Conservation (phyloP, 768 basidiomycete genomes). For the Leccinum imitatum region DNA sequence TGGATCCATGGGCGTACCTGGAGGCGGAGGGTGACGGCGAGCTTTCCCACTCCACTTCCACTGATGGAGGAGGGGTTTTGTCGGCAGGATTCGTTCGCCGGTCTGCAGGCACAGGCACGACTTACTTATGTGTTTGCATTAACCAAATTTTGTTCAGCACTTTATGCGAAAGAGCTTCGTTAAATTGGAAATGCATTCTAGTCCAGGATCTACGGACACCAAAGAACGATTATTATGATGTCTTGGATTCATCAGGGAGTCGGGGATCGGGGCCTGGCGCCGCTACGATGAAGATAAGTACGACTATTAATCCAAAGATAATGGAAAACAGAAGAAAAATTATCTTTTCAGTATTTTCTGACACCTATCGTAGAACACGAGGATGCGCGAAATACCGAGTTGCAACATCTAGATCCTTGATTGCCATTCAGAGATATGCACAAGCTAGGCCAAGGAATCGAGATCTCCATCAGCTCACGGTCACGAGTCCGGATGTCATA, state of each 20-base stretch:
- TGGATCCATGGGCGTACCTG: slow-evolving; percentile 29
- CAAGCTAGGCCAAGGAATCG: slow-evolving; percentile 83
- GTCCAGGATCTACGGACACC: no score
- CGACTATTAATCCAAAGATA: slow-evolving; percentile 70
- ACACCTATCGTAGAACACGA: slow-evolving; percentile 51
- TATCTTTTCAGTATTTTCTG: slow-evolving; percentile 94
- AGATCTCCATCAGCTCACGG: slow-evolving; percentile 73
- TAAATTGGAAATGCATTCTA: no score
- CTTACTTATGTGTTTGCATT: no score
- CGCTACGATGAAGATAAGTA: slow-evolving; percentile 57
- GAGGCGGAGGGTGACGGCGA: slow-evolving; percentile 46
- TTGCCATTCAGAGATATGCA: slow-evolving; percentile 75
- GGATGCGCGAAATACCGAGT: slow-evolving; percentile 55
- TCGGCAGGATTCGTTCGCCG: no score
- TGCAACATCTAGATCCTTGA: slow-evolving; percentile 79
- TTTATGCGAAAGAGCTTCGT: slow-evolving; percentile 9
- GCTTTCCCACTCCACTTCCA: slow-evolving; percentile 51
- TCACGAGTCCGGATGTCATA: slow-evolving; percentile 56
- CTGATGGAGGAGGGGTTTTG: no score
- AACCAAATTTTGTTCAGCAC: no score
- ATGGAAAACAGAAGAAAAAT: slow-evolving; percentile 84
- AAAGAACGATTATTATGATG: no score
- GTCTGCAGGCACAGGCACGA: no score
- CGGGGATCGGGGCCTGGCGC: no score
- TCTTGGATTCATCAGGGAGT: no score